A percentile compares a stretch with the other conserved stretches of the same genome.
Evolutionary conservation across 257 asterid species (phyloP).

Genomic region (Agastache rugosa): DNA sequence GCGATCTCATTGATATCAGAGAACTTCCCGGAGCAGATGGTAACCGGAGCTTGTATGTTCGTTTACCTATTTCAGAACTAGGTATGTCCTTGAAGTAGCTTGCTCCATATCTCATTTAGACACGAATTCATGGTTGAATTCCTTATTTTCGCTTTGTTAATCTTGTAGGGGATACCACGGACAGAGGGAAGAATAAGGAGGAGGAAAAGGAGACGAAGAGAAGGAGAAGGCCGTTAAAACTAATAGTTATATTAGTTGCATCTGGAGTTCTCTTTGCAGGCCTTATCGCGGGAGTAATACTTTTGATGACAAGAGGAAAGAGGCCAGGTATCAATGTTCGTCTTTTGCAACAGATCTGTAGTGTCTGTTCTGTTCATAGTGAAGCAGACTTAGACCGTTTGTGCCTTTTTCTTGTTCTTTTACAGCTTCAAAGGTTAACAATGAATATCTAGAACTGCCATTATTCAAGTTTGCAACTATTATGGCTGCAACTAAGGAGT

Average conservation of each 20-base stretch:
- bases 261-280: slow-evolving; percentile 30
- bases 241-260: slow-evolving; percentile 24
- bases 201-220: background rate
- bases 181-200: too few species aligned
- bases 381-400: too few species aligned
- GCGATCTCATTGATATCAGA: slow-evolving; percentile 33
- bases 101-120: too few species aligned
- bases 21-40: background rate
- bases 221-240: background rate
- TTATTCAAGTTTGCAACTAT: background rate
- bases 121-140: too few species aligned
- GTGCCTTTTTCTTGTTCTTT: too few species aligned
- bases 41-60: slow-evolving; percentile 20
- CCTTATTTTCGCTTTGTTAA: too few species aligned
- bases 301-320: background rate
- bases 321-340: slow-evolving; percentile 20
- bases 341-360: too few species aligned
- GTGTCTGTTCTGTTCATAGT: too few species aligned
- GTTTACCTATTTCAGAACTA: slow-evolving; percentile 22
- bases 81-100: background rate
- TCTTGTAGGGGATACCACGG: background rate
- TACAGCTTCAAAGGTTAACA: background rate
- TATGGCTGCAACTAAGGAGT: background rate
- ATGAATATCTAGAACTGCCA: background rate
- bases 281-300: slow-evolving; percentile 1